Conservation (phyloP, 305 asterid species). For the Fraxinus velutina region DNA sequence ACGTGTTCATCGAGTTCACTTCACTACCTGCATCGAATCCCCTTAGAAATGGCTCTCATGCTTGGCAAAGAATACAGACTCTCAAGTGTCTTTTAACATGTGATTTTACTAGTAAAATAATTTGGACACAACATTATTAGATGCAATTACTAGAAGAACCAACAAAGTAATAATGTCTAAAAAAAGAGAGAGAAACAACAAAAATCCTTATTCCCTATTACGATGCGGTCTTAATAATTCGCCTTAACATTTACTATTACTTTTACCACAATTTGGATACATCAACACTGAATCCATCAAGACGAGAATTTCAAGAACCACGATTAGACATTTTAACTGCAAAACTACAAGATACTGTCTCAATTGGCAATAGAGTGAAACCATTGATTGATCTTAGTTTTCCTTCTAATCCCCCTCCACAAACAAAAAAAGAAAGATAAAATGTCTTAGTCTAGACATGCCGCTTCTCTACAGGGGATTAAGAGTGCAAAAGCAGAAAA, state of each 20-base stretch:
- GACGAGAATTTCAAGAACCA: neutral
- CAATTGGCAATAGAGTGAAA: neutral
- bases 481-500: neutral
- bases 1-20: neutral
- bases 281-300: neutral
- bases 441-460: neutral
- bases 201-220: neutral
- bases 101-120: neutral
- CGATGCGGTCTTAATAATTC: neutral
- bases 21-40: neutral
- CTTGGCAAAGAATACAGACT: neutral
- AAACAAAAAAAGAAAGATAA: neutral
- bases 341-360: neutral
- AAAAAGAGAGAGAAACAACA: neutral
- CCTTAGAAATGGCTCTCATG: neutral
- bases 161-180: neutral
- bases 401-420: neutral
- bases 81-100: neutral
- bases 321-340: neutral
- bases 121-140: neutral
- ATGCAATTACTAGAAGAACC: neutral
- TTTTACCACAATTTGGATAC: neutral
- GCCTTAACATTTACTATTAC: neutral
- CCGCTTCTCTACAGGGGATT: conserved; percentile 3
- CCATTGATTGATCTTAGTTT: neutral